These are phyloP conservation scores for Trichoderma harzianum DNA, from an alignment of 2,329 filamentous ascomycete genomes.

Conservation along the genomic window DNA sequence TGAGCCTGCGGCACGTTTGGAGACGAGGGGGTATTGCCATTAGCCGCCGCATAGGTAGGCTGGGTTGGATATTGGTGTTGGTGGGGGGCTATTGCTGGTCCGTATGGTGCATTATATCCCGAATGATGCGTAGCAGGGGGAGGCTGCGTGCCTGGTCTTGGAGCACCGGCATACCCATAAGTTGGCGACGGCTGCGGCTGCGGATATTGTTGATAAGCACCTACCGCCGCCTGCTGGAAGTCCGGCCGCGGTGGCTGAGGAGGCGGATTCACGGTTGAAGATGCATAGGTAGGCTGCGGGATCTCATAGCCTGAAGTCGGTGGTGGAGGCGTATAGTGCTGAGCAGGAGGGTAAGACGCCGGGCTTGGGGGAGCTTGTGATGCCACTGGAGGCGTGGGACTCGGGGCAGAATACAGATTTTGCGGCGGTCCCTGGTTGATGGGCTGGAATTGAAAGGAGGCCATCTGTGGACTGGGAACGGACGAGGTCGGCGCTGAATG, in stretches of 20 bases:
- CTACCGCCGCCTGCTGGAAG: conserved; percentile 2
- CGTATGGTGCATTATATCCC: conserved; percentile 10
- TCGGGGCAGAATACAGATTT: background rate
- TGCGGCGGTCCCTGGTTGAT: background rate
- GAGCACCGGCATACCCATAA: background rate
- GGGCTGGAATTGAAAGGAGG: background rate
- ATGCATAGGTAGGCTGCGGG: conserved; percentile 19
- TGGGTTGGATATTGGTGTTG: conserved; percentile 19
- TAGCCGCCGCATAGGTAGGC: conserved; percentile 13
- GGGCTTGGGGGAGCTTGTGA: background rate
- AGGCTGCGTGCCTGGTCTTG: conserved; percentile 16
- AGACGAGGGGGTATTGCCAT: background rate
- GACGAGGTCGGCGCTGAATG: background rate
- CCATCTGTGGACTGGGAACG: background rate
- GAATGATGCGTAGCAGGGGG: conserved; percentile 7
- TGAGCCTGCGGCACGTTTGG: background rate
- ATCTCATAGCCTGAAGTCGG: conserved; percentile 8
- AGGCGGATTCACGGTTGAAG: conserved; percentile 1
- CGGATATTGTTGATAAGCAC: background rate
- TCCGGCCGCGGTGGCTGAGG: conserved; percentile 19
- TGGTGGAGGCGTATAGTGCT: conserved; percentile 10
- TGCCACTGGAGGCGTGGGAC: background rate
- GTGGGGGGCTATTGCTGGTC: background rate
- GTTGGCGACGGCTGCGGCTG: conserved; percentile 16
- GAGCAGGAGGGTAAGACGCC: background rate